Evolutionary conservation across 768 basidiomycete genomes (phyloP).

Genomic region (Suillus sp.): DNA sequence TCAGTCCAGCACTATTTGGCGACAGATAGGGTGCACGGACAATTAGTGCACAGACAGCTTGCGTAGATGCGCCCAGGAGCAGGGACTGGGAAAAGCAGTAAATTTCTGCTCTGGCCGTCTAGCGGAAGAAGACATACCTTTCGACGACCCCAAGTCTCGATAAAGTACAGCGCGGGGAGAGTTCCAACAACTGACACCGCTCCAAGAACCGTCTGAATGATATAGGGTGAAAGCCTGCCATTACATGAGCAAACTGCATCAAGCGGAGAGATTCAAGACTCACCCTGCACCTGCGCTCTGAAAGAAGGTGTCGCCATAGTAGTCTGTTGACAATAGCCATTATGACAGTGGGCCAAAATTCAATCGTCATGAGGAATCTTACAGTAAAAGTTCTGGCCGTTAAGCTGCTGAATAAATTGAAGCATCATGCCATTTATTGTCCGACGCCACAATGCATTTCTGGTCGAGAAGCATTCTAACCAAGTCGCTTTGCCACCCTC

Average conservation of each 20-base stretch:
- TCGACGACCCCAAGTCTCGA: constrained; percentile 77
- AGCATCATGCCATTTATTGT: constrained; percentile 83
- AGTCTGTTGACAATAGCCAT: constrained; percentile 46
- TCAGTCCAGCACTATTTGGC: background rate
- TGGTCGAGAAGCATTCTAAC: constrained; percentile 73
- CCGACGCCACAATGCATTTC: constrained; percentile 71
- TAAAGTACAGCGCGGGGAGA: constrained; percentile 65
- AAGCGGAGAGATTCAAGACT: constrained; percentile 19
- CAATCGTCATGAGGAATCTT: constrained; percentile 21
- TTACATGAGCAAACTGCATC: background rate
- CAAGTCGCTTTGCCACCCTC: constrained; percentile 80
- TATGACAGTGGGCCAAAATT: constrained; percentile 16
- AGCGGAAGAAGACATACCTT: constrained; percentile 39
- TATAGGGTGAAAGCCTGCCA: constrained; percentile 60
- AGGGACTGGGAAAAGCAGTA: constrained; percentile 48
- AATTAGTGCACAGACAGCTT: constrained; percentile 64
- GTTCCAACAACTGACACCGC: constrained; percentile 74
- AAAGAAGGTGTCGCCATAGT: constrained; percentile 83
- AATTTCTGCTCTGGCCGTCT: background rate
- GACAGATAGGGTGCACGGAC: constrained; percentile 35
- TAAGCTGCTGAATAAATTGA: constrained; percentile 79
- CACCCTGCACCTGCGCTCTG: constrained; percentile 67
- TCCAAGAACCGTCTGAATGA: constrained; percentile 77
- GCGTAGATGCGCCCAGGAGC: constrained; percentile 60
- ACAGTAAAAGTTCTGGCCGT: constrained; percentile 85